Evolutionary conservation across 441 rosid species (phyloP).

Genomic region (Pelargonium cotyledonis): DNA sequence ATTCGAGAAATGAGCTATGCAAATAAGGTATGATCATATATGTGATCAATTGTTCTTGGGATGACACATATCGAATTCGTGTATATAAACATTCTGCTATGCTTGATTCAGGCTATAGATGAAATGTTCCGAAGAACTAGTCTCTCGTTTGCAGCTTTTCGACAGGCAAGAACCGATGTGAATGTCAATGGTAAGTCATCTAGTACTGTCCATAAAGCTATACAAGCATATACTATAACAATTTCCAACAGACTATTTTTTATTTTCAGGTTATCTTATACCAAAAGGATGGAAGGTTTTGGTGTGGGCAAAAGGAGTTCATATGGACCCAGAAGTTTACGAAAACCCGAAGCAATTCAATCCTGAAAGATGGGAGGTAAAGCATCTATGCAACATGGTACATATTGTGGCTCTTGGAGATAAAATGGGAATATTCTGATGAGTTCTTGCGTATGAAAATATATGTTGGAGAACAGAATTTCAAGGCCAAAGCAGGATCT

Average conservation of each 20-base stretch:
- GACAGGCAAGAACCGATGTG: conserved; percentile 23
- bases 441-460: background rate
- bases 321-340: conserved; percentile 23
- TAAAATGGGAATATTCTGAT: background rate
- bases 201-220: background rate
- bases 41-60: too few relatives aligned
- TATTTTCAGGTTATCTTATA: conserved; percentile 19
- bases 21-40: conserved; percentile 13
- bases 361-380: conserved; percentile 32
- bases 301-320: conserved; percentile 23
- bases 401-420: background rate
- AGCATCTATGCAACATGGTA: background rate
- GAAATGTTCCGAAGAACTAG: conserved; percentile 21
- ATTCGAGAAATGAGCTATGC: conserved; percentile 24
- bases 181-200: conserved; percentile 20
- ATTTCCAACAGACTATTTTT: background rate
- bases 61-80: background rate
- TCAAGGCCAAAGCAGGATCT: conserved; percentile 20
- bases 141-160: conserved; percentile 15
- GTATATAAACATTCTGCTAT: background rate
- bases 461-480: conserved; percentile 4
- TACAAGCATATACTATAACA: background rate
- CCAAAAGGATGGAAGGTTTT: conserved; percentile 35
- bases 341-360: conserved; percentile 18
- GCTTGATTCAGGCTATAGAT: conserved; percentile 17